phyloP scores from a whole-genome alignment of 805 yeast genomes.

The Candida ovalis region DNA sequence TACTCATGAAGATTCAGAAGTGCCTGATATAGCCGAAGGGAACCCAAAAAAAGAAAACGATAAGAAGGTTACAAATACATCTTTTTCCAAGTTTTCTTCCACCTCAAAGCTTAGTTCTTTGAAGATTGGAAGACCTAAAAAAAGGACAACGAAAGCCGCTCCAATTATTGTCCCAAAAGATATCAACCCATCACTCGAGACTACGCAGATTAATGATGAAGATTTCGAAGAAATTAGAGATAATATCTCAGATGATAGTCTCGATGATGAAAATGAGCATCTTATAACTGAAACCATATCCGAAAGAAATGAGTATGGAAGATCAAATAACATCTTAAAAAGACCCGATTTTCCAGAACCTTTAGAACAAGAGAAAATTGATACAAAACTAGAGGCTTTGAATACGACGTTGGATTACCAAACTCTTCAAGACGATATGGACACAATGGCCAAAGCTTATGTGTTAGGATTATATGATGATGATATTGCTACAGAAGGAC shows the following conservation, averaged over 20 bases:
- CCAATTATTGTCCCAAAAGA: conserved; percentile 13
- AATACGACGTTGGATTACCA: conserved; percentile 38
- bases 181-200: conserved; percentile 15
- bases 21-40: background rate
- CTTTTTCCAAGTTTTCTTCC: background rate
- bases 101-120: background rate
- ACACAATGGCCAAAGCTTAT: conserved; percentile 59
- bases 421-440: conserved; percentile 42
- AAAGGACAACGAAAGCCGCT: background rate
- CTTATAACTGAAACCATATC: conserved; percentile 8
- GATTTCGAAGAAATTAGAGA: conserved; percentile 22
- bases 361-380: background rate
- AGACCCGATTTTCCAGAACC: background rate
- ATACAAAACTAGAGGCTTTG: conserved; percentile 11
- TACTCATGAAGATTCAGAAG: background rate
- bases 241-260: conserved; percentile 15
- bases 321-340: conserved; percentile 4
- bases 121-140: conserved; percentile 1
- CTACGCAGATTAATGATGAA: conserved; percentile 14
- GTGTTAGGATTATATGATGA: conserved; percentile 58
- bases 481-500: conserved; percentile 52
- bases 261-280: conserved; percentile 18
- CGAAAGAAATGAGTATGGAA: conserved; percentile 5
- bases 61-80: background rate
- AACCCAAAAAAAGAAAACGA: background rate